Conservation (phyloP, 495 filamentous ascomycete species). For the Hypoxylon perforatum region DNA sequence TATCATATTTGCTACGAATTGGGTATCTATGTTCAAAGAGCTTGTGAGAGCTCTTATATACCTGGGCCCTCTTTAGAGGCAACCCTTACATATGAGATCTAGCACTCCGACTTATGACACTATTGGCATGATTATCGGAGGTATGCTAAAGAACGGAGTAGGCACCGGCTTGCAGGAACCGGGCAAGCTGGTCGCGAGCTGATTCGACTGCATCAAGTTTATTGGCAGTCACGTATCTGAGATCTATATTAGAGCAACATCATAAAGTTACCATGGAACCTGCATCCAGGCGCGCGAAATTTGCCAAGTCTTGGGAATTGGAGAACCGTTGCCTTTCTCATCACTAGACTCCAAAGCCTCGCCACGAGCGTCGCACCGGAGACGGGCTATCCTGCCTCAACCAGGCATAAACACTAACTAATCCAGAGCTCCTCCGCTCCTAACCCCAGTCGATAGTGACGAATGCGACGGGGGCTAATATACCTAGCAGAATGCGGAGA, state of each 20-base stretch:
- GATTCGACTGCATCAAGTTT: too few relatives aligned
- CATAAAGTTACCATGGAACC: background rate
- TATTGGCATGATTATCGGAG: too few relatives aligned
- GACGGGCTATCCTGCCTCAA: conserved; percentile 10
- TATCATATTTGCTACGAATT: too few relatives aligned
- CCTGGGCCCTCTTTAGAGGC: too few relatives aligned
- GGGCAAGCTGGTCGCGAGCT: too few relatives aligned
- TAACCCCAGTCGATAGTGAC: conserved; percentile 19
- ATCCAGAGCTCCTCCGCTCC: conserved; percentile 4
- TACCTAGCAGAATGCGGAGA: conserved; percentile 40
- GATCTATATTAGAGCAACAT: background rate
- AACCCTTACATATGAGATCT: too few relatives aligned
- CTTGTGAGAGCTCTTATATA: too few relatives aligned
- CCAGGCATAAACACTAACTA: background rate
- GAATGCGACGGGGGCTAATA: conserved; percentile 31
- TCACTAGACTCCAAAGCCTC: background rate
- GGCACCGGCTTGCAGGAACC: too few relatives aligned
- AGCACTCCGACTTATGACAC: too few relatives aligned
- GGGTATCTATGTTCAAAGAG: too few relatives aligned
- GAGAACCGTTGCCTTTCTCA: conserved; percentile 9
- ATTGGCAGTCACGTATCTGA: background rate
- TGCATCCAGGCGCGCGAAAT: background rate
- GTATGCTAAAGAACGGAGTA: too few relatives aligned
- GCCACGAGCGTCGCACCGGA: conserved; percentile 1
- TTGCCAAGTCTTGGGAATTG: conserved; percentile 30